Percentiles rank a stretch among this genome's conserved stretches.
Evolutionary conservation across 208 protist species (phyloP).

Genomic region (Leishmania mexicana): DNA sequence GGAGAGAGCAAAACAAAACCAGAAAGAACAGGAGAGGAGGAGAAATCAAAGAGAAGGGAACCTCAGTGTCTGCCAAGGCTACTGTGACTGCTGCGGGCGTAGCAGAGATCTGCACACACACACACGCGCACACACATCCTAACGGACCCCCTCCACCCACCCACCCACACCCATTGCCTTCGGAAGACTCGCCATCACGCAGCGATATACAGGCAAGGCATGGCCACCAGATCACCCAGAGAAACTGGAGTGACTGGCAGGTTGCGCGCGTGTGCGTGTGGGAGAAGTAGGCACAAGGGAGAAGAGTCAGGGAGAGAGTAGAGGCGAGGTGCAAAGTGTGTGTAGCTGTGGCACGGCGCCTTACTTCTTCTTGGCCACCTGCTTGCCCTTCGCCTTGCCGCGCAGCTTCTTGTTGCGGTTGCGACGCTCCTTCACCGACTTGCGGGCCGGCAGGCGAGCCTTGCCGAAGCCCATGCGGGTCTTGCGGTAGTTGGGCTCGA

Average conservation of each 20-base stretch:
- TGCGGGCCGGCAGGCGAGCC: conserved; percentile 91
- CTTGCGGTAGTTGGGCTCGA: conserved; percentile 98
- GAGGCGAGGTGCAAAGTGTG: neutral
- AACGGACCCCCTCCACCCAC: neutral
- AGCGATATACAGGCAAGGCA: neutral
- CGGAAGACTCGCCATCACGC: neutral
- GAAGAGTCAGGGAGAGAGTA: neutral
- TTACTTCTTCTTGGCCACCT: conserved; percentile 93
- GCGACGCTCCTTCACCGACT: conserved; percentile 99
- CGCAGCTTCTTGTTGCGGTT: conserved; percentile 99
- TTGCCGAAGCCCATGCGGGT: conserved; percentile 94
- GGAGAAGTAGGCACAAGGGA: neutral
- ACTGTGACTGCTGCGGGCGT: neutral
- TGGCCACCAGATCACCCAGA: neutral
- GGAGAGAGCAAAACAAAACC: conserved; percentile 15
- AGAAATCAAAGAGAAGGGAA: neutral
- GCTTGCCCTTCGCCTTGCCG: conserved; percentile 96
- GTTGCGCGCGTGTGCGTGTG: neutral
- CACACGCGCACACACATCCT: neutral
- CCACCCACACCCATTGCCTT: neutral
- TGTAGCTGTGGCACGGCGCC: conserved; percentile 1
- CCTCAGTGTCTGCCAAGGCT: neutral
- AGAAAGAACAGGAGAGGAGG: conserved; percentile 2
- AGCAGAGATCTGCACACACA: neutral
- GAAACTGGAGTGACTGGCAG: neutral